Conservation (phyloP, 129 eudicot species). For the Solidago caesia region DNA sequence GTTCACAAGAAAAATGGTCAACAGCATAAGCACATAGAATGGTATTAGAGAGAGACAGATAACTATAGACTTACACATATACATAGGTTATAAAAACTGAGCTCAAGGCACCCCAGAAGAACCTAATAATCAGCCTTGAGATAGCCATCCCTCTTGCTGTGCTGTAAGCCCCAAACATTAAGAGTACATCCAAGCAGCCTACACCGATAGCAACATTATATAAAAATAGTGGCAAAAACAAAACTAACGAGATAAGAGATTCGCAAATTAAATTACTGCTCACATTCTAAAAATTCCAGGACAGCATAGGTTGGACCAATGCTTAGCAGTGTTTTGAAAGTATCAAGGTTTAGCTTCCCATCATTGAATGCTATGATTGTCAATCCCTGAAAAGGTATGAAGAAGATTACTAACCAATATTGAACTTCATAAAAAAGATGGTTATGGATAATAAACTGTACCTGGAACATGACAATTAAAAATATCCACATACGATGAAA, state of each 20-base stretch:
- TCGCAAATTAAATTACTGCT: conserved; percentile 29
- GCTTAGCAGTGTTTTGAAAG: conserved; percentile 73
- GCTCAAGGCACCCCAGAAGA: conserved; percentile 74
- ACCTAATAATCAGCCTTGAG: conserved; percentile 86
- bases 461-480: conserved; percentile 94
- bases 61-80: conserved; percentile 64
- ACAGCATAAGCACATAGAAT: background rate
- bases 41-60: conserved; percentile 4
- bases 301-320: conserved; percentile 84
- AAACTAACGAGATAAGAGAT: conserved; percentile 2
- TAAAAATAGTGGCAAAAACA: conserved; percentile 1
- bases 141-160: conserved; percentile 96
- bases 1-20: conserved; percentile 16
- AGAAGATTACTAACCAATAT: conserved; percentile 10
- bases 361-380: conserved; percentile 75
- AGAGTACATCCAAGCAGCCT: conserved; percentile 87
- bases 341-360: conserved; percentile 55
- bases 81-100: conserved; percentile 72
- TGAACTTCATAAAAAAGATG: background rate
- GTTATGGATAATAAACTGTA: conserved; percentile 20
- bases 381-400: conserved; percentile 54
- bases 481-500: conserved; percentile 99
- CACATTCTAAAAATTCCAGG: conserved; percentile 84
- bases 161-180: conserved; percentile 95
- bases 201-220: conserved; percentile 21